Conservation (phyloP, 805 yeast species). For the Candida yuanshanica region DNA sequence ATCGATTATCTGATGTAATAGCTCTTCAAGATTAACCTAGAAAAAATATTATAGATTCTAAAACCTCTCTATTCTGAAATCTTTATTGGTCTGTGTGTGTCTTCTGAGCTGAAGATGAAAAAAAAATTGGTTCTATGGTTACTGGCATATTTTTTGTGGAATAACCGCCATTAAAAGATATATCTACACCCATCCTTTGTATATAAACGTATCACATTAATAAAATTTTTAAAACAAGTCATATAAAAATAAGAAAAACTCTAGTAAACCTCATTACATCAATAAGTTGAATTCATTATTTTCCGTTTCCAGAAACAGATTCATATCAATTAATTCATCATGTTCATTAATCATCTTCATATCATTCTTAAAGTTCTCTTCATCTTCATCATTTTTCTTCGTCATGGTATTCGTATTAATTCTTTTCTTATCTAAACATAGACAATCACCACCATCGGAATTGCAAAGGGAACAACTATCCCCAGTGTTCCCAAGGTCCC, state of each 20-base stretch:
- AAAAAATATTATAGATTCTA: no score
- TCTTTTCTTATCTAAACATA: slow-evolving; percentile 11
- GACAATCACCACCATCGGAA: slow-evolving; percentile 10
- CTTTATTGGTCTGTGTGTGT: no score
- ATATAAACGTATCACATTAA: no score
- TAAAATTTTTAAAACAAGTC: no score
- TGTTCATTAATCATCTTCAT: slow-evolving; percentile 9
- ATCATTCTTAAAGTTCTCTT: neutral
- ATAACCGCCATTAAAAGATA: no score
- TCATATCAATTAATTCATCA: slow-evolving; percentile 10
- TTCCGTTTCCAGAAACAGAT: slow-evolving; percentile 2
- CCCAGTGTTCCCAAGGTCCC: slow-evolving; percentile 5
- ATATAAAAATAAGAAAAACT: neutral
- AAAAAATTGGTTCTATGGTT: no score
- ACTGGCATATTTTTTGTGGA: no score
- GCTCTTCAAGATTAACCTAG: no score
- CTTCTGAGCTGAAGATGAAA: no score
- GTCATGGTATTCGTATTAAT: neutral
- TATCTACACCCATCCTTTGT: no score
- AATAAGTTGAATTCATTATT: neutral
- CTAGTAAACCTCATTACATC: neutral
- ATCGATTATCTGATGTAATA: no score
- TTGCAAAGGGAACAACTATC: slow-evolving; percentile 14
- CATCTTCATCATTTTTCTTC: neutral
- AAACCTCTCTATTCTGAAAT: no score